These are phyloP conservation scores for Plantago ovata DNA, from an alignment of 257 asterid genomes.

Conservation along the genomic window DNA sequence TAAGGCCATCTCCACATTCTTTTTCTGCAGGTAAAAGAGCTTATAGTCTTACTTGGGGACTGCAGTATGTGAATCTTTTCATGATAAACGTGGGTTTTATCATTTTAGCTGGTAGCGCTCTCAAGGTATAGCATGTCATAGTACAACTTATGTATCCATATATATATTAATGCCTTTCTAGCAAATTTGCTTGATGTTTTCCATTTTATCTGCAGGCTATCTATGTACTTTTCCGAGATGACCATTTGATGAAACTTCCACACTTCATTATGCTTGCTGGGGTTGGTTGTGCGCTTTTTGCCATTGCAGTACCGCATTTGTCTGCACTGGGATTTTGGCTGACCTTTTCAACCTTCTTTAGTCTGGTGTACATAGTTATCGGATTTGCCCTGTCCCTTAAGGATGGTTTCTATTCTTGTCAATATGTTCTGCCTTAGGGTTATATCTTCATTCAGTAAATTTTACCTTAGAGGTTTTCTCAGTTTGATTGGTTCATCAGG, in stretches of 20 bases:
- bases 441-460: background rate
- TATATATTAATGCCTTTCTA: too few relatives aligned
- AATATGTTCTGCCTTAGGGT: background rate
- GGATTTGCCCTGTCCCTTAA: slow-evolving; percentile 62
- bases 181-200: slow-evolving; percentile 5
- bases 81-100: slow-evolving; percentile 85
- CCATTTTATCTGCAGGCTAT: slow-evolving; percentile 54
- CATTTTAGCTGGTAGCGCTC: slow-evolving; percentile 82
- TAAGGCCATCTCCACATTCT: slow-evolving; percentile 4
- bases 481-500: background rate
- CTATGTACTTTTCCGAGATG: slow-evolving; percentile 65
- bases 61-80: slow-evolving; percentile 85
- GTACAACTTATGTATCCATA: background rate
- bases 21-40: slow-evolving; percentile 58
- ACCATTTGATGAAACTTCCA: slow-evolving; percentile 63
- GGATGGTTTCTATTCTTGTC: slow-evolving; percentile 52
- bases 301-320: slow-evolving; percentile 79
- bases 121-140: slow-evolving; percentile 50
- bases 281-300: slow-evolving; percentile 66
- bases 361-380: slow-evolving; percentile 56
- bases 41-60: slow-evolving; percentile 74
- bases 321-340: slow-evolving; percentile 87
- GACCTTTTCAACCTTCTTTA: slow-evolving; percentile 66
- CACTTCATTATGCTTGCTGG: slow-evolving; percentile 72
- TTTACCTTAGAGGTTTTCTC: background rate